A percentile compares a stretch with the other conserved stretches of the same genome.
Conservation (phyloP, 768 basidiomycete species). For the Hortiboletus campestris region DNA sequence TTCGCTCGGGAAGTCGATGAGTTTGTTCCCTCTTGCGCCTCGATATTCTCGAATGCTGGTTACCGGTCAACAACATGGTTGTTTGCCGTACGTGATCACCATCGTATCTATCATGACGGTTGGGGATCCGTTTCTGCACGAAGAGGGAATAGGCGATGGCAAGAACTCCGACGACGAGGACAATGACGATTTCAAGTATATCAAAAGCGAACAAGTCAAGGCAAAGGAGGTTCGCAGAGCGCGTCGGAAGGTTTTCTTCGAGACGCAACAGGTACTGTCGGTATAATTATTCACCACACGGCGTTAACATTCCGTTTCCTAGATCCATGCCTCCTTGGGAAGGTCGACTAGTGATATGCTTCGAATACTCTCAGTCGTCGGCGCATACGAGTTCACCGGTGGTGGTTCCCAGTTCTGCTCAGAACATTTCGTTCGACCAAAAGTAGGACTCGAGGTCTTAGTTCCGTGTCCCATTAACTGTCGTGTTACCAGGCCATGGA, state of each 20-base stretch:
- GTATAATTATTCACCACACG: neutral
- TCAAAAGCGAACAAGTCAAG: constrained; percentile 46
- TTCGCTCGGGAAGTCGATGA: constrained; percentile 87
- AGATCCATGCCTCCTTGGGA: constrained; percentile 82
- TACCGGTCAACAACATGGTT: constrained; percentile 80
- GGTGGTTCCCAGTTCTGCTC: constrained; percentile 78
- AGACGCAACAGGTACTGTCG: constrained; percentile 67
- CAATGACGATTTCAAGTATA: constrained; percentile 38
- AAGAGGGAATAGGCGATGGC: constrained; percentile 57
- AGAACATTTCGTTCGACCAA: constrained; percentile 86
- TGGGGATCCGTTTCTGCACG: constrained; percentile 93
- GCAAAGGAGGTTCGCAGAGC: constrained; percentile 57
- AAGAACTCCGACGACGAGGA: constrained; percentile 41
- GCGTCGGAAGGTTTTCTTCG: constrained; percentile 76
- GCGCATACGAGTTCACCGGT: constrained; percentile 92
- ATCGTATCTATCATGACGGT: constrained; percentile 90
- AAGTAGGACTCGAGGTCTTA: constrained; percentile 48
- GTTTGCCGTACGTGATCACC: constrained; percentile 87
- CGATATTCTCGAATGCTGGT: constrained; percentile 96
- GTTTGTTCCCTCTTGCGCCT: constrained; percentile 90
- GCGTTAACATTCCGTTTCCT: constrained; percentile 2
- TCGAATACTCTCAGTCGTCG: constrained; percentile 87
- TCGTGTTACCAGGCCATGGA: constrained; percentile 78
- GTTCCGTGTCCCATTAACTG: neutral
- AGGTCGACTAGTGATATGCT: constrained; percentile 82